Base-by-base conservation (phyloP, 2,329 filamentous ascomycete species). In the Fusarium pseudonygamai region DNA sequence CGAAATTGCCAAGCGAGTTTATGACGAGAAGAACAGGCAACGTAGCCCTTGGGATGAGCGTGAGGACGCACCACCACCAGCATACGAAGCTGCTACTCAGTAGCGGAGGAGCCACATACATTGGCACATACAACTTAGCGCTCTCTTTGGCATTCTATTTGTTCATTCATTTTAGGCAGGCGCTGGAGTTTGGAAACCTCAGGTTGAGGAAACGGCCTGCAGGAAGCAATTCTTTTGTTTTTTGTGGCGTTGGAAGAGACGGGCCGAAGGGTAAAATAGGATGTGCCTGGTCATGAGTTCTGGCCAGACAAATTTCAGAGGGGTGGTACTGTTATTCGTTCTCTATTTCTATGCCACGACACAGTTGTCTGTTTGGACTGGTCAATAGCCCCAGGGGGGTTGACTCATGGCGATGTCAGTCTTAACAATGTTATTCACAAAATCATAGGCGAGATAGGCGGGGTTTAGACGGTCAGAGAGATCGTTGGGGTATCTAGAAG, bases 1-100 rank as follows among this genome's bases (percentile, higher is more conserved):
- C 72, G 96, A 98, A 82, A 96, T 98, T 77, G 94, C 95, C 40
- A 87, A 91, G 57, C 92, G 94, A 63, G 94, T 97, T 73, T 93
- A 96, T 74, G 93, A 97, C 75, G 93, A 97, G 83, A 96, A 97
- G 83, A 85, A 87, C 60, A 84, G 86, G 45, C 78, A 79, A 58
- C 75, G 65, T 47, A 74, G 77, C 64, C 63, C 68, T 24, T 83
- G 81, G 81, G 88, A 87, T 46, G 88, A 90, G 66, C 83, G 85
- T 60, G 87, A 91, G 69, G 87, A 89, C 52, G 80, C 84, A 10
- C 89, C 90, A 11, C 90, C 90, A 34, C 90, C 90, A 20, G 89
- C 90, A 64, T 92, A 92, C 78, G 86, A 91, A 80, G 86, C 86
- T 39, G 80, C 83, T 24, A 79, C 77, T 53, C 83, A 81, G 75